Evolutionary conservation across 306 rosid genomes (phyloP), one percentile per base, ranked within the genome.

Genomic region (Lathyrus aphaca): DNA sequence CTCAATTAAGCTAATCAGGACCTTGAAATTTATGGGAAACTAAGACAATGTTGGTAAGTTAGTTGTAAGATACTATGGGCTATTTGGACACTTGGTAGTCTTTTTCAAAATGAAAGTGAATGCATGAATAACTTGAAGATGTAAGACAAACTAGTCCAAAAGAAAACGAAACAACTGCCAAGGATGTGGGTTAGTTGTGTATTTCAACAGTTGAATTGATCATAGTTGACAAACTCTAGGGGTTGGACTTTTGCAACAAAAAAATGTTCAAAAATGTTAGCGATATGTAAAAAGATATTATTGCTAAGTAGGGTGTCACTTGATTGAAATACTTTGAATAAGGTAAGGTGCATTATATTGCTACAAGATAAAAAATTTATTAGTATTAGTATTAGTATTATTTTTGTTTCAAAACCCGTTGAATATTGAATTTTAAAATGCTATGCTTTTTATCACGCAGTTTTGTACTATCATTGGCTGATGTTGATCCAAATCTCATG

Each of bases 391-490:
- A 23, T 23, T 53, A 23, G 6, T 74, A 46, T 40, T 23, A 64
- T 57, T 58, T 70, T 70, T 62, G 48, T 68, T 81, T 56, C 67
- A 56, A 39, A 46, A 69, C 8, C 56, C 67, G 59, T 73, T 54
- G 56, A 42, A 42, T 69, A 50, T 72, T 44, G 72, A 64, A 30
- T 48, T 40, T 71, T 75, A 67, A 48, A 73, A 35, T 68, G 63
- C 13, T 25, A 39, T 79, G 64, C 23, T 50, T 69, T 48, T 62
- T 60, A 58, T 58, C 55, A 6, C 67, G 86, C 86, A 94, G 99
- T 44, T 90, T 94, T 62, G 91, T 94, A 72, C 87, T 94, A 73
- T 94, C 99, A 27, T 81, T 94, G 88, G 97, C 99, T 17, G 97
- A 87, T 74, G 96, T 94, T 78, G 99, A 94, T 79, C 79, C 91